Conservation (phyloP, 495 filamentous ascomycete genomes). For the Neurospora terricola region DNA sequence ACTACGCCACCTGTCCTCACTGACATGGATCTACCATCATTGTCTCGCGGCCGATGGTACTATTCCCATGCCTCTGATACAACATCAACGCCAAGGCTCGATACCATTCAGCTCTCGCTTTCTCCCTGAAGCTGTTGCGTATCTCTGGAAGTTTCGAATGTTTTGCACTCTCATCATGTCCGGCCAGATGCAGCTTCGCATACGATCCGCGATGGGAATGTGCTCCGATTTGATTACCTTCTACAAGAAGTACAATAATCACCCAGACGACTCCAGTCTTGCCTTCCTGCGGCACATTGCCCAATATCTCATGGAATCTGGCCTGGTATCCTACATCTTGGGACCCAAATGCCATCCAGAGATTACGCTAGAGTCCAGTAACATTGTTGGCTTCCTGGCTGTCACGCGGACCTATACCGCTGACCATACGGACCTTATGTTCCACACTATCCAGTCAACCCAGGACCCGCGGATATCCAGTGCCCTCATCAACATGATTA, state of each 20-base stretch:
- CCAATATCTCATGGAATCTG: conserved; percentile 51
- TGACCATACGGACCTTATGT: conserved; percentile 69
- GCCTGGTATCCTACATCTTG: conserved; percentile 75
- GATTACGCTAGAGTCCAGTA: conserved; percentile 68
- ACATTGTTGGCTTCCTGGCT: conserved; percentile 82
- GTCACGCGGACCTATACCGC: conserved; percentile 65
- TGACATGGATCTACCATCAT: conserved; percentile 31
- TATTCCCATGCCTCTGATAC: conserved; percentile 21
- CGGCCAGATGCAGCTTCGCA: conserved; percentile 82
- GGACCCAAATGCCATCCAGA: conserved; percentile 88
- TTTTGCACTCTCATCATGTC: conserved; percentile 64
- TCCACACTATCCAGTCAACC: conserved; percentile 73
- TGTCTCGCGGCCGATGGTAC: conserved; percentile 30
- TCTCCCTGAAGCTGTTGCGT: conserved; percentile 38
- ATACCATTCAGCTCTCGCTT: conserved; percentile 18
- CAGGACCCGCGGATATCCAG: conserved; percentile 77
- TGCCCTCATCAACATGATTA: conserved; percentile 69
- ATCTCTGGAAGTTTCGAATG: conserved; percentile 61
- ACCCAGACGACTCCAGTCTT: conserved; percentile 28
- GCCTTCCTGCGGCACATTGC: conserved; percentile 56
- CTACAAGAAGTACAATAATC: conserved; percentile 40
- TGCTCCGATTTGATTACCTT: conserved; percentile 57
- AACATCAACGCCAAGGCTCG: conserved; percentile 19
- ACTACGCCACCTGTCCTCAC: conserved; percentile 20
- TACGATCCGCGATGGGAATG: conserved; percentile 59